Evolutionary conservation across 2,329 filamentous ascomycete species (phyloP).

Genomic region (Fusarium globosum): DNA sequence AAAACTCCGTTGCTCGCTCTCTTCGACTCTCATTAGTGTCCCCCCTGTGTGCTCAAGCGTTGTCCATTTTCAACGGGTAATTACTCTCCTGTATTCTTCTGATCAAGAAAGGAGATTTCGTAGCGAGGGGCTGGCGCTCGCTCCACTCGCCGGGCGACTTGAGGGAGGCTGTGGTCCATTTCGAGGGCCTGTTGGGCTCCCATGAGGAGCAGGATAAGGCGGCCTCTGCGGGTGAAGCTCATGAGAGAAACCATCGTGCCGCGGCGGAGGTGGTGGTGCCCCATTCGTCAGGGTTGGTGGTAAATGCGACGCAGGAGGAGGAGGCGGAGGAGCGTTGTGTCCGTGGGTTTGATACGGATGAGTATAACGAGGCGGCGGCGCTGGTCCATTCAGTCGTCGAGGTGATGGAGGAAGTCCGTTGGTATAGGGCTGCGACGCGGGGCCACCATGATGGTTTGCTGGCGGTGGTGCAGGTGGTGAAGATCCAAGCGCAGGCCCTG

Average conservation of each 20-base stretch:
- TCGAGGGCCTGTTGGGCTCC: conserved; percentile 58
- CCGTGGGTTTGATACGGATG: conserved; percentile 49
- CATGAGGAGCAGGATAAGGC: conserved; percentile 56
- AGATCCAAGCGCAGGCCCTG: conserved; percentile 49
- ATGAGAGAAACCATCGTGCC: conserved; percentile 53
- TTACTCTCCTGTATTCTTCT: not conserved
- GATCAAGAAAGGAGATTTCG: conserved; percentile 76
- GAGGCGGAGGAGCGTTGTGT: conserved; percentile 36
- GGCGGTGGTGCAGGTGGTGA: conserved; percentile 55
- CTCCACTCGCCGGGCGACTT: conserved; percentile 67
- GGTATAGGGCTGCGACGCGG: conserved; percentile 48
- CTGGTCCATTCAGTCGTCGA: conserved; percentile 56
- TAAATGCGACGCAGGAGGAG: conserved; percentile 33
- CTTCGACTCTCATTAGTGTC: not conserved
- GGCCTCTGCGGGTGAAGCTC: conserved; percentile 55
- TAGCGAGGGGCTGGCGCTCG: conserved; percentile 80
- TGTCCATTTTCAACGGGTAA: not conserved
- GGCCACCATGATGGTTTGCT: conserved; percentile 55
- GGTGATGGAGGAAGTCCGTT: conserved; percentile 63
- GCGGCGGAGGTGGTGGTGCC: conserved; percentile 40
- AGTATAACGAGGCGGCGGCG: conserved; percentile 56
- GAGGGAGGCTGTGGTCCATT: conserved; percentile 50
- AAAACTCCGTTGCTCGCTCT: not conserved
- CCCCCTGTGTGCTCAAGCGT: not conserved
- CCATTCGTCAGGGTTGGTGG: conserved; percentile 50